phyloP scores from a whole-genome alignment of 2,329 filamentous ascomycete species.

The Arachnopeziza araneosa region DNA sequence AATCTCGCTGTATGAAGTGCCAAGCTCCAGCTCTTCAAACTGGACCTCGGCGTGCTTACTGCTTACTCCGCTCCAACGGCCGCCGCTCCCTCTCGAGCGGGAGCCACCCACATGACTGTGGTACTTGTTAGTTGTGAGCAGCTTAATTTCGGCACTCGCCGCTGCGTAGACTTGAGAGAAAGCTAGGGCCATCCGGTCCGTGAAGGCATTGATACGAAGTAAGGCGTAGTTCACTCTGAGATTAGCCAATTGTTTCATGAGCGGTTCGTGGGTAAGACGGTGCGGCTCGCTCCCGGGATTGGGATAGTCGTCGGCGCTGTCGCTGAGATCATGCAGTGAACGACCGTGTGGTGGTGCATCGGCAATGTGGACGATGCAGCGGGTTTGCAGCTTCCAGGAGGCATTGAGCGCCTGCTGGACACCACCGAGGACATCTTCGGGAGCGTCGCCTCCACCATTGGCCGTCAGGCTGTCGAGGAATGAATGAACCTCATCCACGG shows the following conservation, averaged over 20 bases:
- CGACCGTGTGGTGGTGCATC: slow-evolving; percentile 31
- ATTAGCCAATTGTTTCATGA: slow-evolving; percentile 24
- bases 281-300: slow-evolving; percentile 29
- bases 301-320: slow-evolving; percentile 18
- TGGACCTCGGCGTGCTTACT: slow-evolving; percentile 10
- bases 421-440: slow-evolving; percentile 35
- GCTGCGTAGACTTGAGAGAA: slow-evolving; percentile 26
- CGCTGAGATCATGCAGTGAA: slow-evolving; percentile 18
- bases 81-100: background rate
- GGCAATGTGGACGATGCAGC: slow-evolving; percentile 27
- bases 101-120: slow-evolving; percentile 5
- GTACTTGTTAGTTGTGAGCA: slow-evolving; percentile 25
- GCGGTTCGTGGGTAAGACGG: slow-evolving; percentile 19
- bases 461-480: slow-evolving; percentile 26
- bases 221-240: slow-evolving; percentile 31
- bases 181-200: slow-evolving; percentile 28
- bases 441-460: slow-evolving; percentile 28
- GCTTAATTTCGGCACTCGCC: slow-evolving; percentile 16
- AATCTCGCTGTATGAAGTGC: slow-evolving; percentile 22
- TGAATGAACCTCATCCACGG: slow-evolving; percentile 14
- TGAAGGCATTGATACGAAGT: slow-evolving; percentile 27
- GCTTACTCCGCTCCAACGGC: background rate
- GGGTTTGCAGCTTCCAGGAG: slow-evolving; percentile 32
- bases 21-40: slow-evolving; percentile 28
- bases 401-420: slow-evolving; percentile 29